Evolutionary conservation across 2,329 filamentous ascomycete genomes (phyloP), one percentile per base, ranked within the genome.

Genomic region (Ascochyta fabae): DNA sequence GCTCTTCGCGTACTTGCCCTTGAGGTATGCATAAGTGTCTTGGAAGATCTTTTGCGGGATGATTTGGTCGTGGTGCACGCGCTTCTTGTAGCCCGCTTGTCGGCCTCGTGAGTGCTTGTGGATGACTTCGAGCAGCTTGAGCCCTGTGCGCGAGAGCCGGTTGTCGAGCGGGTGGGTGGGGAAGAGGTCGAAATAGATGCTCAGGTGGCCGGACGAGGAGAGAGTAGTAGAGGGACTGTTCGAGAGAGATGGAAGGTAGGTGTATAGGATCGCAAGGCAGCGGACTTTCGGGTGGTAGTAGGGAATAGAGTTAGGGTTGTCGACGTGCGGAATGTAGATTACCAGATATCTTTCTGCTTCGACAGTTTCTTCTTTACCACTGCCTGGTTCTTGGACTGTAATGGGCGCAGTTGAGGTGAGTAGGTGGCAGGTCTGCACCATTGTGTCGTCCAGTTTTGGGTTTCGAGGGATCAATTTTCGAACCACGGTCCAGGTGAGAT

Each of bases 241-340:
- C 27, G 44, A 40, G 3, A 6, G 3, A 0, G 26, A 24, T 2
- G 60, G 60, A 3, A 67, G 33, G 82, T 84, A 90, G 33, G 84
- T 84, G 74, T 96, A 91, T 7, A 92, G 78, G 63, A 95, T 93
- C 5, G 88, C 91, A 23, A 96, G 81, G 12, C 85, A 86, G 47
- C 82, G 83, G 22, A 96, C 88, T 48, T 84, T 81, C 22, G 94
- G 94, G 70, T 97, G 93, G 75, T 97, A 98, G 76, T 90, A 96
- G 1, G 94, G 94, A 58, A 95, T 83, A 3, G 88, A 83, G 13
- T 84, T 80, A 10, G 83, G 78, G 1, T 78, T 78, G 29, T 81
- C 73, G 8, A 86, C 81, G 74, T 96, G 92, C 7, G 94, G 92
- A 6, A 90, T 81, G 72, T 96, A 96, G 31, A 96, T 75, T 15